A percentile compares a stretch with the other conserved stretches of the same genome.
Conservation (phyloP, 257 asterid genomes). For the Galeopsis tetrahit region DNA sequence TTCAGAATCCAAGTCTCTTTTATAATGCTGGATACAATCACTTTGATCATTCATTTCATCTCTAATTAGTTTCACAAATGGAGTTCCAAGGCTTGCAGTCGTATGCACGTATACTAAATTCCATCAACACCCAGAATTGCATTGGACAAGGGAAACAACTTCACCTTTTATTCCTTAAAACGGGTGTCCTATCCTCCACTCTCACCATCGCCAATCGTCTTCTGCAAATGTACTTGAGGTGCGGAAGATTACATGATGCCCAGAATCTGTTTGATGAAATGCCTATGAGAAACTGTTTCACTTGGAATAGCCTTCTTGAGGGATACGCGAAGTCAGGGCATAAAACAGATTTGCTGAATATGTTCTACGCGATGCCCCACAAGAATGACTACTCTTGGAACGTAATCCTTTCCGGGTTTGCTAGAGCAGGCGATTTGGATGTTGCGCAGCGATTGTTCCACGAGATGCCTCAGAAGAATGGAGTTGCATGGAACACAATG, state of each 20-base stretch:
- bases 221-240: slow-evolving; percentile 73
- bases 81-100: slow-evolving; percentile 51
- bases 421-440: slow-evolving; percentile 56
- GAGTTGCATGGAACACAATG: slow-evolving; percentile 64
- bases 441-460: slow-evolving; percentile 46
- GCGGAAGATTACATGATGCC: slow-evolving; percentile 58
- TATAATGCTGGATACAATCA: too few species aligned
- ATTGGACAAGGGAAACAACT: slow-evolving; percentile 63
- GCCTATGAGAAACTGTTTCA: slow-evolving; percentile 62
- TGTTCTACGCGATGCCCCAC: slow-evolving; percentile 58
- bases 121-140: slow-evolving; percentile 47
- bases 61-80: slow-evolving; percentile 36
- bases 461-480: slow-evolving; percentile 79
- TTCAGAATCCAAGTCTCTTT: too few species aligned
- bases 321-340: slow-evolving; percentile 59
- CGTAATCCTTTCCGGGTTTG: slow-evolving; percentile 56
- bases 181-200: slow-evolving; percentile 62
- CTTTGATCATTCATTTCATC: too few species aligned
- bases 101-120: slow-evolving; percentile 62
- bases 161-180: slow-evolving; percentile 77
- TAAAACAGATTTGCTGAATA: slow-evolving; percentile 35
- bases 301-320: slow-evolving; percentile 83
- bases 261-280: slow-evolving; percentile 73
- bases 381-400: slow-evolving; percentile 83
- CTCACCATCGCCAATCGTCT: slow-evolving; percentile 72